Conservation (phyloP, 2,329 filamentous ascomycete species). For the Dactylella cylindrospora region DNA sequence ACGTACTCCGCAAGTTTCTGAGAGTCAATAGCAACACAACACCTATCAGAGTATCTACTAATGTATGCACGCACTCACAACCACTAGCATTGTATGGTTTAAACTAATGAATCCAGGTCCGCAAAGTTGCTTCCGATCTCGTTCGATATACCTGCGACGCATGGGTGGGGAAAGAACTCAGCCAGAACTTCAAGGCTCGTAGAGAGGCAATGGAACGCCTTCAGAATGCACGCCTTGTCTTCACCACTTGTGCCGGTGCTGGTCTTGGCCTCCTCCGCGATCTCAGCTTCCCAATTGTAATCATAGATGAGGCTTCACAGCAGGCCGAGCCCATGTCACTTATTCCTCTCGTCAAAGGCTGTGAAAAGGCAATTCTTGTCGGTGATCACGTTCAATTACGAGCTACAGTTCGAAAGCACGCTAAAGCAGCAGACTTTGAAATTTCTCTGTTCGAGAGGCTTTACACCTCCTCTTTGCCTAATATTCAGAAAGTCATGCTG, state of each 20-base stretch:
- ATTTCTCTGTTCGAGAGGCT: slow-evolving; percentile 55
- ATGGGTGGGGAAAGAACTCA: slow-evolving; percentile 51
- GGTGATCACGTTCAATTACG: slow-evolving; percentile 57
- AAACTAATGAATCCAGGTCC: slow-evolving; percentile 44
- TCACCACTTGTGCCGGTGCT: slow-evolving; percentile 56
- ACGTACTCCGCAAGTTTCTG: slow-evolving; percentile 53
- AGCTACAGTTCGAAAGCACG: slow-evolving; percentile 53
- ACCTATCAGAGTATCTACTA: slow-evolving; percentile 50
- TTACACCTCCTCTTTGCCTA: slow-evolving; percentile 48
- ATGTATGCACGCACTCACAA: slow-evolving; percentile 46
- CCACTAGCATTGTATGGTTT: not conserved
- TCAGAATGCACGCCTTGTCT: slow-evolving; percentile 52
- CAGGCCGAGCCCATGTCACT: slow-evolving; percentile 55
- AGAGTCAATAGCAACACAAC: slow-evolving; percentile 8
- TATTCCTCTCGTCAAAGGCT: slow-evolving; percentile 54
- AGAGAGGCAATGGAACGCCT: slow-evolving; percentile 53
- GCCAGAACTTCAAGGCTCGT: slow-evolving; percentile 46
- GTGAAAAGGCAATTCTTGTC: slow-evolving; percentile 54
- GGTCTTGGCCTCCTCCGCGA: slow-evolving; percentile 54
- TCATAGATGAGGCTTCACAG: slow-evolving; percentile 57
- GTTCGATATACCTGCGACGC: slow-evolving; percentile 52
- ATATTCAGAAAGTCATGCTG: slow-evolving; percentile 60
- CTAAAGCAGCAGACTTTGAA: slow-evolving; percentile 52
- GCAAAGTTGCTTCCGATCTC: slow-evolving; percentile 52
- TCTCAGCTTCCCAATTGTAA: slow-evolving; percentile 53